phyloP scores from a whole-genome alignment of 176 grass and related monocot genomes.

The Leersia perrieri region DNA sequence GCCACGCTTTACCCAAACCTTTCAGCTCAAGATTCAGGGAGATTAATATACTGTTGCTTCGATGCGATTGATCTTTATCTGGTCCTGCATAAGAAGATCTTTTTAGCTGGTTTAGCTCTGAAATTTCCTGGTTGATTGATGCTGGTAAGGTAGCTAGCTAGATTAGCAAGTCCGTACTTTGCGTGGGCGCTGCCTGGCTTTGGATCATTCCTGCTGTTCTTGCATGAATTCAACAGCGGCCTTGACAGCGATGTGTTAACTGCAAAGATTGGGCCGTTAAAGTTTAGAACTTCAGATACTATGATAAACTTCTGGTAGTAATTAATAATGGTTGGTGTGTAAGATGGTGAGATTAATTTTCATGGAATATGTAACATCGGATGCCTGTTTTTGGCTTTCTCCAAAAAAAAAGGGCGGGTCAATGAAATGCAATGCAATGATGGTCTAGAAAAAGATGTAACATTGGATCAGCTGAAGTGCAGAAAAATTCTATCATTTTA shows the following conservation, averaged over 20 bases:
- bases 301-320: background rate
- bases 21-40: background rate
- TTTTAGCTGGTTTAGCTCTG: background rate
- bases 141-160: background rate
- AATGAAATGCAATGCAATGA: too few relatives aligned
- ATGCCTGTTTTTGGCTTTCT: too few relatives aligned
- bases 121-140: background rate
- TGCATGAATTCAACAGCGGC: conserved; percentile 16
- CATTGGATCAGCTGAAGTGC: background rate
- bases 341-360: background rate
- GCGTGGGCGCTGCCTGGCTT: background rate
- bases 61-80: background rate
- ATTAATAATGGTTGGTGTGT: background rate
- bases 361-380: background rate
- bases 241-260: conserved; percentile 22
- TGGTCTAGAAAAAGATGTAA: too few relatives aligned
- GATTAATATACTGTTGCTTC: background rate
- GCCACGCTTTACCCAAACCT: background rate
- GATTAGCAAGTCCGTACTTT: background rate
- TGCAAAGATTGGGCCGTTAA: background rate
- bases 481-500: background rate
- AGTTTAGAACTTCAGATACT: background rate
- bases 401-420: too few relatives aligned
- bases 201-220: conserved; percentile 35
- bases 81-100: background rate